These are phyloP conservation scores for Pichia heedii DNA, from an alignment of 805 yeast species.

Conservation along the genomic window DNA sequence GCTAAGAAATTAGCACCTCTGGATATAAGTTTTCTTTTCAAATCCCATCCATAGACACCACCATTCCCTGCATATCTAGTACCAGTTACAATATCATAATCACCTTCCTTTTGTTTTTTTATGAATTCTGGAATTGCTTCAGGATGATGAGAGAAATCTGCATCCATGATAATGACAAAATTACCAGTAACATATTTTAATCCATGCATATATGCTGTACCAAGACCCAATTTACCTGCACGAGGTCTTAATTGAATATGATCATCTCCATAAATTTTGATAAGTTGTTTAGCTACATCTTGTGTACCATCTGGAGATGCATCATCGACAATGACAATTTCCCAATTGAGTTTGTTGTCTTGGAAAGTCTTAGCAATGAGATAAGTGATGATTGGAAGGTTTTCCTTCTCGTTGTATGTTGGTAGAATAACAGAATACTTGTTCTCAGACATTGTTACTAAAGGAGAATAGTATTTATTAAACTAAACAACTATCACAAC, in stretches of 20 bases:
- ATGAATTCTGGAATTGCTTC: constrained; percentile 71
- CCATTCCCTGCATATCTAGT: constrained; percentile 76
- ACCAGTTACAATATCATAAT: constrained; percentile 42
- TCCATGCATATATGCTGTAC: constrained; percentile 77
- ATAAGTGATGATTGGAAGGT: constrained; percentile 61
- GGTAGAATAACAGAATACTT: constrained; percentile 72
- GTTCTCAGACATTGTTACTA: constrained; percentile 20
- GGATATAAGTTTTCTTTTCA: constrained; percentile 66
- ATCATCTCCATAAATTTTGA: constrained; percentile 47
- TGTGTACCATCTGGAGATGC: constrained; percentile 80
- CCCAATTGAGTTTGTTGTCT: constrained; percentile 55
- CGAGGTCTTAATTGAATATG: constrained; percentile 61
- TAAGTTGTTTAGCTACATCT: constrained; percentile 54
- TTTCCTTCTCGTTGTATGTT: constrained; percentile 66
- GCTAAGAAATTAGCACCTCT: constrained; percentile 79
- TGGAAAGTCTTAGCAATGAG: constrained; percentile 60
- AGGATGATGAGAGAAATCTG: constrained; percentile 78
- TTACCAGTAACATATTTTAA: constrained; percentile 62
- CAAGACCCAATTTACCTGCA: constrained; percentile 70
- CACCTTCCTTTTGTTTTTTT: constrained; percentile 43
- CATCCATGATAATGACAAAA: constrained; percentile 75
- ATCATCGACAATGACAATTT: constrained; percentile 68
- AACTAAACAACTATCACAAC: too few relatives aligned
- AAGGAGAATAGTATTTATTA: too few relatives aligned
- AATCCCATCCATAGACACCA: constrained; percentile 80